Conservation (phyloP, 139 green algal species). For the Chlorella ohadii region DNA sequence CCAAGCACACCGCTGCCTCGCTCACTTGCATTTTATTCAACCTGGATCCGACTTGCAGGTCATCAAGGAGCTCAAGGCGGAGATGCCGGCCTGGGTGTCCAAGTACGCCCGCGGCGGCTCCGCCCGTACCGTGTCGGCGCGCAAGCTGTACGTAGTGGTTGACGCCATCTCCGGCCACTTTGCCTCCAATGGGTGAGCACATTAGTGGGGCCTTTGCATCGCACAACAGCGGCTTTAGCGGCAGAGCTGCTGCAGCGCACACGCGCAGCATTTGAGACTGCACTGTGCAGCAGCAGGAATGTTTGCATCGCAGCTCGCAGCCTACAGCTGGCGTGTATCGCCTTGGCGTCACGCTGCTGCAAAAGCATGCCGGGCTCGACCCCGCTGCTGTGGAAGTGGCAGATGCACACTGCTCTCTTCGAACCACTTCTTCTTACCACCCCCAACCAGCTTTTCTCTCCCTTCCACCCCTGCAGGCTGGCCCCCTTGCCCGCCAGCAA, state of each 20-base stretch:
- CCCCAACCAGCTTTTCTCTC: not conserved
- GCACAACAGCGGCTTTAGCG: too few species aligned
- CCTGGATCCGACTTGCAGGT: slow-evolving; percentile 3
- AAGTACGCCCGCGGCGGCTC: slow-evolving; percentile 67
- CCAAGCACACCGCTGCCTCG: not conserved
- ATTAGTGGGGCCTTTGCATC: not conserved
- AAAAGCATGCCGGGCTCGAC: too few species aligned
- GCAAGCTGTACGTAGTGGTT: slow-evolving; percentile 65
- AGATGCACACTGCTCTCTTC: too few species aligned
- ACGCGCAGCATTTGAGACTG: too few species aligned
- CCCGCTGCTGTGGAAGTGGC: too few species aligned
- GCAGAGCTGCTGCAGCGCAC: too few species aligned
- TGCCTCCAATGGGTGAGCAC: slow-evolving; percentile 14
- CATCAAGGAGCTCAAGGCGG: slow-evolving; percentile 56
- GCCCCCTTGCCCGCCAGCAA: slow-evolving; percentile 57
- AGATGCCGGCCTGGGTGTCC: slow-evolving; percentile 51
- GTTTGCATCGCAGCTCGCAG: too few species aligned
- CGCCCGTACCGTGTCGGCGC: slow-evolving; percentile 52
- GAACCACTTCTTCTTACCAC: too few species aligned
- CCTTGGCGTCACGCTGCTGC: too few species aligned
- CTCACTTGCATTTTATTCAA: not conserved
- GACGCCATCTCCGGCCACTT: slow-evolving; percentile 63
- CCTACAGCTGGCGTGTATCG: too few species aligned
- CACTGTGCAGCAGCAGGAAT: too few species aligned
- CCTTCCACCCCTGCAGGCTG: slow-evolving; percentile 15